A percentile compares a stretch with the other conserved stretches of the same genome.
phyloP scores from a whole-genome alignment of 148 eudicot genomes.

The Oxyria digyna region DNA sequence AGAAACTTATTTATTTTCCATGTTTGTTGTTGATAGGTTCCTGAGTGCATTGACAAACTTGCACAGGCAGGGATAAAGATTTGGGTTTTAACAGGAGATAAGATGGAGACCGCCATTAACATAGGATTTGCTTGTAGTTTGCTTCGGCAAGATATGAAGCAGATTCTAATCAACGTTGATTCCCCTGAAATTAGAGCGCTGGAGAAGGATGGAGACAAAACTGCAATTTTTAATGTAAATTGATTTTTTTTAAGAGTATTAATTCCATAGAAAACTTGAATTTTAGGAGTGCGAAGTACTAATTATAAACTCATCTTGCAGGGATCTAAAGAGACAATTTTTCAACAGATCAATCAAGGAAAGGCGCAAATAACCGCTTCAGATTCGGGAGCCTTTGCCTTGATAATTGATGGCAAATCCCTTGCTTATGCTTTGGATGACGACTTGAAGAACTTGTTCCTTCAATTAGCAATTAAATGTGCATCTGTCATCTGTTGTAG shows the following conservation, averaged over 20 bases:
- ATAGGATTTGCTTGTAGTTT: constrained; percentile 73
- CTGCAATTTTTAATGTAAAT: constrained; percentile 48
- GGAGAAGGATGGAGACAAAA: constrained; percentile 64
- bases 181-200: constrained; percentile 51
- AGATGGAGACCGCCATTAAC: constrained; percentile 43
- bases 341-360: constrained; percentile 53
- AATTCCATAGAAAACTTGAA: neutral
- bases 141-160: constrained; percentile 94
- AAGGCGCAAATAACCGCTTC: constrained; percentile 39
- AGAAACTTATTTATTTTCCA: neutral
- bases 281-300: neutral
- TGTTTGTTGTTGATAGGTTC: constrained; percentile 23
- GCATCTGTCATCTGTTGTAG: constrained; percentile 97
- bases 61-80: constrained; percentile 39
- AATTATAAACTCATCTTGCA: constrained; percentile 11
- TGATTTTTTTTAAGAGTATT: neutral
- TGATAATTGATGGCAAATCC: constrained; percentile 92
- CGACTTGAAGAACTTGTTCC: constrained; percentile 40
- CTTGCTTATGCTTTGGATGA: constrained; percentile 74
- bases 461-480: constrained; percentile 67
- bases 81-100: constrained; percentile 44
- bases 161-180: constrained; percentile 54
- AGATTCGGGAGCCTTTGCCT: constrained; percentile 45
- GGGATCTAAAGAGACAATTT: constrained; percentile 65
- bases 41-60: constrained; percentile 38